Percentiles rank a stretch among this genome's conserved stretches.
These are phyloP conservation scores for Raffaelea albimanens DNA, from an alignment of 2,329 filamentous ascomycete species.

Conservation along the genomic window DNA sequence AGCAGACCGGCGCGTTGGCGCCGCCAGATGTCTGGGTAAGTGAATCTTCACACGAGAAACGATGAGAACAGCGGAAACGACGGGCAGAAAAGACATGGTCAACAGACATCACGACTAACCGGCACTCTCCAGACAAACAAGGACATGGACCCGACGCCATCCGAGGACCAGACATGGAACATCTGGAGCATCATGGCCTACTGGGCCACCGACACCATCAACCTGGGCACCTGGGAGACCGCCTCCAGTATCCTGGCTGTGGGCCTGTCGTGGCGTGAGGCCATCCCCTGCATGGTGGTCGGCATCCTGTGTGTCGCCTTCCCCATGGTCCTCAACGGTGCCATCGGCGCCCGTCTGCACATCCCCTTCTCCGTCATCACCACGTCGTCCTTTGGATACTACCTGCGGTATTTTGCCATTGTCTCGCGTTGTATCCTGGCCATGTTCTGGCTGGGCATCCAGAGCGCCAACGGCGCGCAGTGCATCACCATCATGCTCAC, in stretches of 20 bases:
- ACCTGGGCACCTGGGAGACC: constrained; percentile 18
- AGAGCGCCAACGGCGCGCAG: constrained; percentile 36
- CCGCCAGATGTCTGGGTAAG: constrained; percentile 19
- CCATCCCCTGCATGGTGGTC: constrained; percentile 41
- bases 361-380: constrained; percentile 36
- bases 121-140: constrained; percentile 13
- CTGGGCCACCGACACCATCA: constrained; percentile 18
- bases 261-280: constrained; percentile 29
- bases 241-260: constrained; percentile 15
- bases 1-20: constrained; percentile 21
- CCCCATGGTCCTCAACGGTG: constrained; percentile 37
- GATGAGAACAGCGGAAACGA: neutral
- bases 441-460: constrained; percentile 28
- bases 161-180: constrained; percentile 25
- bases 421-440: constrained; percentile 27
- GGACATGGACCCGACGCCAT: constrained; percentile 26
- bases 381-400: constrained; percentile 35
- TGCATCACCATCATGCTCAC: constrained; percentile 20
- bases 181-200: constrained; percentile 18
- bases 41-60: neutral
- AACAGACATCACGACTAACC: neutral
- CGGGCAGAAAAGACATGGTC: neutral
- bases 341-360: constrained; percentile 35
- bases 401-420: constrained; percentile 34
- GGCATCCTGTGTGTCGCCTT: constrained; percentile 52